Conservation (phyloP, 1,139 yeast species). For the Arxiozyma heterogenica region DNA sequence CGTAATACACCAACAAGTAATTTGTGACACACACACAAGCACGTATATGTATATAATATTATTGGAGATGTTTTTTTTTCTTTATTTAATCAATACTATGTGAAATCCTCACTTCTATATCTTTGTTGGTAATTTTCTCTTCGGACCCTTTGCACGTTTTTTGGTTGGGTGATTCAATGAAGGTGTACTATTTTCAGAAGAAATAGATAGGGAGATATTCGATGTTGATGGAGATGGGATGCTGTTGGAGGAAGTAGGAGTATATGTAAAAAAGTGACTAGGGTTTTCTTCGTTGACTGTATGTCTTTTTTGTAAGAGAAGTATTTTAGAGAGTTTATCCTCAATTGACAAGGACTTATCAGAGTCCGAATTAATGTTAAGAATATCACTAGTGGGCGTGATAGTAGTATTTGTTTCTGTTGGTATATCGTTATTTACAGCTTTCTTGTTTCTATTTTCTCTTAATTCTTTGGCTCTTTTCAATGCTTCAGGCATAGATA, state of each 20-base stretch:
- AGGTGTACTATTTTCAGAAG: not conserved
- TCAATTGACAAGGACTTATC: not conserved
- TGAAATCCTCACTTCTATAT: not conserved
- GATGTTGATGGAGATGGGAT: not conserved
- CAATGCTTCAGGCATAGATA: slow-evolving; percentile 30
- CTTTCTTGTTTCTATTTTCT: not conserved
- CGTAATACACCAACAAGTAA: not conserved
- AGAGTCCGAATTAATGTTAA: not conserved
- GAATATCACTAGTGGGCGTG: not conserved
- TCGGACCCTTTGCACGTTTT: slow-evolving; percentile 64
- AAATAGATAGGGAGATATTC: not conserved
- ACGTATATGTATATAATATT: too few relatives aligned
- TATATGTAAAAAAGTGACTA: not conserved
- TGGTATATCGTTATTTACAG: not conserved
- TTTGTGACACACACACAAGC: not conserved
- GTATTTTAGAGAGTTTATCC: slow-evolving; percentile 8
- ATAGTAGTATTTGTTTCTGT: not conserved
- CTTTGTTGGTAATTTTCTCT: slow-evolving; percentile 49
- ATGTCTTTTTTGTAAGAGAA: slow-evolving; percentile 1
- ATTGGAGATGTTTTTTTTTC: too few relatives aligned
- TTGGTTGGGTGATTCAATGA: slow-evolving; percentile 51
- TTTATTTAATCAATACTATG: too few relatives aligned
- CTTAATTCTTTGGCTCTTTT: slow-evolving; percentile 19
- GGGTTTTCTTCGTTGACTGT: not conserved
- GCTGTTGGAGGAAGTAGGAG: not conserved